Base-by-base conservation (phyloP, 208 protist species). In the Trypanosoma lewisi region DNA sequence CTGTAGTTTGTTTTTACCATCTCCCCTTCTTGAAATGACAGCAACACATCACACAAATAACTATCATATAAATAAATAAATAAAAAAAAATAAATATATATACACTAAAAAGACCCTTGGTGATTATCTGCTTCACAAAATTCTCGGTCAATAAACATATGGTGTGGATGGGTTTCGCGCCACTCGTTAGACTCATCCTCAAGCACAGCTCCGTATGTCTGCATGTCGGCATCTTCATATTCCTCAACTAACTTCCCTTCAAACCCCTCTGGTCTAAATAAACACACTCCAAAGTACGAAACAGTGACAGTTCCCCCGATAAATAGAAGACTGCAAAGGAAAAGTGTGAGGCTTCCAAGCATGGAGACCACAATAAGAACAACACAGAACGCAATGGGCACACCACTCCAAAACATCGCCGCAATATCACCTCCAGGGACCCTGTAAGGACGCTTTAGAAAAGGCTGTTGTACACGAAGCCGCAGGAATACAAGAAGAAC, bases 241-340 rank as follows among this genome's bases (percentile, higher is more conserved):
- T 87, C 78, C 68, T 94, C 84, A n/a, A 94, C 85, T 2, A 94
- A 70, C 48, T 75, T 68, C 19, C 88, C 88, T 42, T 91, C 88
- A 55, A 94, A 94, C 14, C 88, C 88, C 16, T 87, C 74, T 2
- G 80, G 75, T 33, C 77, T 72, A 73, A 90, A 89, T 36, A 83
- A 84, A 21, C 51, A 52, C 33, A 91, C 84, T 23, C 62, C 55
- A 28, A 90, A n/a, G 62, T 80, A 80, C n/a, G 88, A 91, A 33
- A 90, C 61, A 3, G 73, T 21, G 17, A 78, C 54, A 5, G 82
- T 89, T 37, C 85, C 88, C n/a, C 72, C 14, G 37, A 94, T 78
- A 31, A 91, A 47, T 34, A 75, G 34, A 21, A 82, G 11, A 60
- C 76, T 87, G 52, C 62, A 81, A 30, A 72, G 83, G 2, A 92